Evolutionary conservation across 306 rosid genomes (phyloP).

Genomic region (Lotus japonicus): DNA sequence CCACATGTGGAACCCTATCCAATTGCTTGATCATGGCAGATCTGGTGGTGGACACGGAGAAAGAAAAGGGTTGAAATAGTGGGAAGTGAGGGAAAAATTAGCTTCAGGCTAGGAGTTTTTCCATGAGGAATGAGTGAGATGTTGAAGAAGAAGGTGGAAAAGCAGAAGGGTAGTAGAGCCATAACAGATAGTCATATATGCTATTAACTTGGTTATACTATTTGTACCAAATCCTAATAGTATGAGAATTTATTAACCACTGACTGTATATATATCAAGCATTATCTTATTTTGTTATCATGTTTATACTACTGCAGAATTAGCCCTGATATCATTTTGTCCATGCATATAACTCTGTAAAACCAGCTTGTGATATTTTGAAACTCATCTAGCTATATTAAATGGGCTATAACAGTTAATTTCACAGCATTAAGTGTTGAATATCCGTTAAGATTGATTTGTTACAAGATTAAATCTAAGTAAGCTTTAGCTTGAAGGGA

Average conservation of each 20-base stretch:
- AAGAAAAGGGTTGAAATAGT: not conserved
- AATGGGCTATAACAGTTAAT: not conserved
- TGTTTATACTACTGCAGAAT: not conserved
- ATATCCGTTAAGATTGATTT: too few species aligned
- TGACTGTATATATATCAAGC: not conserved
- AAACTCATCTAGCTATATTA: slow-evolving; percentile 16
- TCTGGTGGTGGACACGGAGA: not conserved
- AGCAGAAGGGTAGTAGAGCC: not conserved
- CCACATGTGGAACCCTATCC: not conserved
- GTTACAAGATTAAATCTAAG: too few species aligned
- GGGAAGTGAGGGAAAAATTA: not conserved
- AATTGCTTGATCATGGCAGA: not conserved
- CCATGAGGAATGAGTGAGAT: not conserved
- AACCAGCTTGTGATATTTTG: not conserved
- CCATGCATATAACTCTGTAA: not conserved
- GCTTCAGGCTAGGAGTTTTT: not conserved
- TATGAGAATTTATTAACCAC: not conserved
- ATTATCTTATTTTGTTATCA: not conserved
- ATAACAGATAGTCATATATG: not conserved
- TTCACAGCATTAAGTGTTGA: too few species aligned
- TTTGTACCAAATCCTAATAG: not conserved
- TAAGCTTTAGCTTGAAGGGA: too few species aligned
- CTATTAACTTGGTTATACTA: not conserved
- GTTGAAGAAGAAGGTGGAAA: not conserved
- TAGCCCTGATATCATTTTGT: not conserved